phyloP scores from a whole-genome alignment of 371 early-diverging fungal genomes.

The Mucor mucedo region DNA sequence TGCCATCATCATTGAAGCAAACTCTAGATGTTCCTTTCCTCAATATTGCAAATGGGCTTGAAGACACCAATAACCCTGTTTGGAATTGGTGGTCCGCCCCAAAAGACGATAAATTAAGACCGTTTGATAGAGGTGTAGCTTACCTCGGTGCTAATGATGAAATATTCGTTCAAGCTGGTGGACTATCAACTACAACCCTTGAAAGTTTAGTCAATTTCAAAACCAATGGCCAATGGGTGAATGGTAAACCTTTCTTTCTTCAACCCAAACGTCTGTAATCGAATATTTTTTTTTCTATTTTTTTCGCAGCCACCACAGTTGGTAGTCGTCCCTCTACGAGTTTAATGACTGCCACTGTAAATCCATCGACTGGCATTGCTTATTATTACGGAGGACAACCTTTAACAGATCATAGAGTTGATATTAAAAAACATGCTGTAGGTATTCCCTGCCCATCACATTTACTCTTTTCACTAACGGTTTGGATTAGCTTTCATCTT shows the following conservation, averaged over 20 bases:
- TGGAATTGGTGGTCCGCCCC: slow-evolving; percentile 23
- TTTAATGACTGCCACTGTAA: slow-evolving; percentile 41
- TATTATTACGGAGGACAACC: slow-evolving; percentile 49
- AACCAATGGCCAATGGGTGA: slow-evolving; percentile 13
- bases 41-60: slow-evolving; percentile 32
- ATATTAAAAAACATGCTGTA: neutral
- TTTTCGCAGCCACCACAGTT: neutral
- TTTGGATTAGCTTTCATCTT: slow-evolving; percentile 22
- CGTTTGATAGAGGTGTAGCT: slow-evolving; percentile 43
- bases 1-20: slow-evolving; percentile 15
- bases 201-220: slow-evolving; percentile 31
- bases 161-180: slow-evolving; percentile 38
- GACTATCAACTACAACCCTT: slow-evolving; percentile 19
- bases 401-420: neutral
- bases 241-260: slow-evolving; percentile 10
- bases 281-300: neutral
- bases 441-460: neutral
- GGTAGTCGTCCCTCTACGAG: slow-evolving; percentile 21
- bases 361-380: slow-evolving; percentile 27
- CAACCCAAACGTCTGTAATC: neutral
- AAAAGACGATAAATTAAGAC: slow-evolving; percentile 4
- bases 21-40: slow-evolving; percentile 33
- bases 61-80: slow-evolving; percentile 12
- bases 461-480: neutral
- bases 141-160: slow-evolving; percentile 22